A percentile compares a stretch with the other conserved stretches of the same genome.
phyloP scores from a whole-genome alignment of 2,329 filamentous ascomycete species.

The Huntiella moniliformis region DNA sequence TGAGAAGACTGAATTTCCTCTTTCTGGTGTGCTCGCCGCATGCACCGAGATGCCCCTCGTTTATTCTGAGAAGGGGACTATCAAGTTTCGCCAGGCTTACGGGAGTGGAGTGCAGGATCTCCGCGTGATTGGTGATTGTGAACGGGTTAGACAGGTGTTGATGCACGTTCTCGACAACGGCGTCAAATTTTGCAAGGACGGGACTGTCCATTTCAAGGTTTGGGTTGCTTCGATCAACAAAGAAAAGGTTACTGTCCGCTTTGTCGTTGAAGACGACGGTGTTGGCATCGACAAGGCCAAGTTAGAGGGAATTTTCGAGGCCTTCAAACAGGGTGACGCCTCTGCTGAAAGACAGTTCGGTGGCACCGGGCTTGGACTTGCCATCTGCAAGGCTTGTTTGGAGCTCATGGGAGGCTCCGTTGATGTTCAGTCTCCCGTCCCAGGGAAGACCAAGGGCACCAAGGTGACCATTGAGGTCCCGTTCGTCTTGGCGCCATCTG shows the following conservation, averaged over 20 bases:
- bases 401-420: constrained; percentile 68
- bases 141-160: constrained; percentile 65
- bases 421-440: constrained; percentile 38
- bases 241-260: constrained; percentile 48
- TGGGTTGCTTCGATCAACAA: constrained; percentile 42
- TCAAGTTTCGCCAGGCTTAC: constrained; percentile 51
- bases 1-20: constrained; percentile 62
- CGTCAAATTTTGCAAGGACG: constrained; percentile 55
- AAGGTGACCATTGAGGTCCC: constrained; percentile 61
- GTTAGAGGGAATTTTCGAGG: constrained; percentile 52
- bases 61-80: constrained; percentile 59
- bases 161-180: constrained; percentile 62
- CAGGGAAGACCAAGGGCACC: constrained; percentile 41
- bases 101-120: constrained; percentile 37
- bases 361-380: constrained; percentile 58
- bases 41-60: constrained; percentile 79
- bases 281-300: constrained; percentile 70
- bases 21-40: constrained; percentile 55
- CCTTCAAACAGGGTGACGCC: constrained; percentile 66
- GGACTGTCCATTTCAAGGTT: constrained; percentile 48
- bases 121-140: constrained; percentile 71
- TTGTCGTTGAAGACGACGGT: constrained; percentile 58
- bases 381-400: constrained; percentile 64
- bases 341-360: constrained; percentile 64
- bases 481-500: constrained; percentile 23